Conservation (phyloP, 768 basidiomycete species). For the Kwoniella bestiolae region DNA sequence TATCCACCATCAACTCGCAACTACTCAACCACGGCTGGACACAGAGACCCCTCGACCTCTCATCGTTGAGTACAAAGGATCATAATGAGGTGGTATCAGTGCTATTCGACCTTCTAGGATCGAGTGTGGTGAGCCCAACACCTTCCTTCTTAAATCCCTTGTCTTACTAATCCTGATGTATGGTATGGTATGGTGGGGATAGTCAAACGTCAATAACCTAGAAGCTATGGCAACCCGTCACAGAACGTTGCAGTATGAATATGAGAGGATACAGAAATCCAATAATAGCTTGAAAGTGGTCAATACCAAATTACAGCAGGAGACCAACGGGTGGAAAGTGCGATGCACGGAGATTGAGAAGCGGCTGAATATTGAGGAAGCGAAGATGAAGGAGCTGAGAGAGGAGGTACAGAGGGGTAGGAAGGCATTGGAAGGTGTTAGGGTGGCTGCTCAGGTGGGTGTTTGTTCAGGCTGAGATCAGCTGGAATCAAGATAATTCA, state of each 20-base stretch:
- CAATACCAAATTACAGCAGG: conserved; percentile 28
- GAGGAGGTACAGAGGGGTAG: conserved; percentile 43
- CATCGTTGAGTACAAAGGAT: conserved; percentile 28
- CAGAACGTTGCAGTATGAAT: conserved; percentile 45
- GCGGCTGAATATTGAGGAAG: conserved; percentile 26
- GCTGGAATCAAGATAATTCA: too few relatives aligned
- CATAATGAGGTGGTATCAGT: conserved; percentile 39
- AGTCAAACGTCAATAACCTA: conserved; percentile 46
- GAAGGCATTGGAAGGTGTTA: conserved; percentile 48
- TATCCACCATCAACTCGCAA: conserved; percentile 46
- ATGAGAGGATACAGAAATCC: conserved; percentile 36
- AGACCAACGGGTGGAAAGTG: conserved; percentile 38
- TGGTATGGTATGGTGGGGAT: too few relatives aligned
- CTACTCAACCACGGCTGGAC: conserved; percentile 45
- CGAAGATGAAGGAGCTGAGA: conserved; percentile 36
- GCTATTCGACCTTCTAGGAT: conserved; percentile 44
- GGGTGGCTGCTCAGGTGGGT: conserved; percentile 44
- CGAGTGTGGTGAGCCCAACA: conserved; percentile 42
- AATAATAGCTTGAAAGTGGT: neutral
- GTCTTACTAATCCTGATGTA: too few relatives aligned
- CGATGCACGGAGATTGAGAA: conserved; percentile 38
- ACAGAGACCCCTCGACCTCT: conserved; percentile 39
- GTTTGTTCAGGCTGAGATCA: too few relatives aligned
- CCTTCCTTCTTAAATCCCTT: too few relatives aligned
- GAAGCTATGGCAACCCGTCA: conserved; percentile 36